Base-by-base conservation (phyloP, 2,329 filamentous ascomycete species). In the Lecanicillium sp. region DNA sequence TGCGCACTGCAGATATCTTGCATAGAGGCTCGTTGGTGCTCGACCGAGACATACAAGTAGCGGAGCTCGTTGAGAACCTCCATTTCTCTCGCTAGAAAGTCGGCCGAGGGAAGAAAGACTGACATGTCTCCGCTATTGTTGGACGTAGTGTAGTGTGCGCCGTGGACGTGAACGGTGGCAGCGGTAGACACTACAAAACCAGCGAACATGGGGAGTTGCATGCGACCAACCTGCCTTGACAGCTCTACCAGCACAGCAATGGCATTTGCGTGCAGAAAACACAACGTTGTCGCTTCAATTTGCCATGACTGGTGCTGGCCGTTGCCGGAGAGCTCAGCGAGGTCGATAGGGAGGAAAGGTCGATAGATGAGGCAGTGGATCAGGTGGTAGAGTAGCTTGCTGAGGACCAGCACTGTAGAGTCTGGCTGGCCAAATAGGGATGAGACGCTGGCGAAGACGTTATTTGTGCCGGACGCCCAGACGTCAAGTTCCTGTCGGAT, bases 241-340 rank as follows among this genome's bases (percentile, higher is more conserved):
- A 89, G 74, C 54, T 90, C 84, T 4, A 88, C 81, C 3, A 94
- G 65, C 52, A 94, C 87, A 2, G 85, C 80, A 37, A 94, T 89
- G 5, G 87, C 86, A 52, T 94, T 94, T 5, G 87, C 87, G 48
- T 94, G 87, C 14, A 89, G 65, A 56, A 79, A 92, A 59, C 87
- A 94, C 55, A 90, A 72, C 51, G 92, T 90, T 0, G 87, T 94
- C 0, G 87, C 86, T 56, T 94, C 86, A 34, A 94, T 90, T 55
- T 94, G 87, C 87, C 87, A 94, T 19, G 85, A 89, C 55, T 94
- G 87, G 49, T 94, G 85, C 52, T 94, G 87, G 2, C 84, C 84
- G 1, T 77, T 82, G 12, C 84, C 84, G 11, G 84, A 77, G 6
- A 94, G 73, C 56, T 94, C 87, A 17, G 82, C 77, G 4, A 94